phyloP scores from a whole-genome alignment of 2,329 filamentous ascomycete species.

The Fonsecaea nubica region DNA sequence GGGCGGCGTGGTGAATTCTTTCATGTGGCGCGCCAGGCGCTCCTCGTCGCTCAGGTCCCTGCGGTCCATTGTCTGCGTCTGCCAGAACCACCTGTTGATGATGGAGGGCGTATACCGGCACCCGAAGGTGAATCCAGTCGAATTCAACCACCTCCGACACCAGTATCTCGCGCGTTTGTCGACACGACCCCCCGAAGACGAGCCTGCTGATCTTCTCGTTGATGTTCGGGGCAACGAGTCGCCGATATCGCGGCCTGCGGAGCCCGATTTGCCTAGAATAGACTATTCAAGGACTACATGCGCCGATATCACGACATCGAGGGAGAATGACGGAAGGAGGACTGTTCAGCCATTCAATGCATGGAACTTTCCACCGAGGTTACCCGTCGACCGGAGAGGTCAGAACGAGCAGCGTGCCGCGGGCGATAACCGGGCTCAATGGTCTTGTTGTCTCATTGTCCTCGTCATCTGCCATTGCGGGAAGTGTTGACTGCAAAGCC shows the following conservation, averaged over 20 bases:
- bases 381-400: too few relatives aligned
- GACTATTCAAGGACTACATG: too few relatives aligned
- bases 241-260: conserved; percentile 48
- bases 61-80: conserved; percentile 38
- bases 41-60: conserved; percentile 47
- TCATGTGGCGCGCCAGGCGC: conserved; percentile 39
- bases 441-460: too few relatives aligned
- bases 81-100: conserved; percentile 42
- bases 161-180: conserved; percentile 45
- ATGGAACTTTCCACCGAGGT: too few relatives aligned
- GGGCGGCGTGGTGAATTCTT: conserved; percentile 15
- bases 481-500: too few relatives aligned
- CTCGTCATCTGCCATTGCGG: too few relatives aligned
- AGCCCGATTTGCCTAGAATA: too few relatives aligned
- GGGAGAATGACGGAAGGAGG: too few relatives aligned
- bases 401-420: too few relatives aligned
- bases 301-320: too few relatives aligned
- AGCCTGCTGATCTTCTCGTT: conserved; percentile 47
- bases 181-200: conserved; percentile 46
- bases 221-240: conserved; percentile 47
- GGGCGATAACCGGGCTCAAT: too few relatives aligned
- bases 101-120: conserved; percentile 41
- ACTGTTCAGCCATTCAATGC: too few relatives aligned
- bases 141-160: conserved; percentile 40
- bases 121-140: conserved; percentile 44